Percentiles rank a stretch among this genome's conserved stretches.
phyloP scores from a whole-genome alignment of 768 basidiomycete species.

The Baorangia bicolor region DNA sequence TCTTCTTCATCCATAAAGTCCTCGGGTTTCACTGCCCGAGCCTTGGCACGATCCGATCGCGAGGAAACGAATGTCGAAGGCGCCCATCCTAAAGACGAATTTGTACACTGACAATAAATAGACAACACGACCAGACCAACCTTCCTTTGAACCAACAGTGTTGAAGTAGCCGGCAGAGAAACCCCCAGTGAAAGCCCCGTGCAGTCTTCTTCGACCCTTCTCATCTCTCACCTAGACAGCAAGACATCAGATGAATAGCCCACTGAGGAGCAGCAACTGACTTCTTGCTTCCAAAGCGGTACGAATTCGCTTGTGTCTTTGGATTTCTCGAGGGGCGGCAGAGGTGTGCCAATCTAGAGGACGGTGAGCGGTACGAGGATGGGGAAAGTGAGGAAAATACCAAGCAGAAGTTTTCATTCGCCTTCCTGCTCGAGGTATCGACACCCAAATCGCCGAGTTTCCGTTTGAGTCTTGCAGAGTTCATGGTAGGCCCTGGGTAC shows the following conservation, averaged over 20 bases:
- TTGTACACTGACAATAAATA: neutral
- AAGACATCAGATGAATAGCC: conserved; percentile 19
- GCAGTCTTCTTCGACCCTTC: conserved; percentile 87
- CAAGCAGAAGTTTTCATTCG: conserved; percentile 84
- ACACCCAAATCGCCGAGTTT: conserved; percentile 82
- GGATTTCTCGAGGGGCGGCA: conserved; percentile 92
- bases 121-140: conserved; percentile 37
- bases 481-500: conserved; percentile 34
- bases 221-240: conserved; percentile 79
- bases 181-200: conserved; percentile 98
- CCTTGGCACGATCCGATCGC: conserved; percentile 66
- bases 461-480: conserved; percentile 65
- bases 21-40: conserved; percentile 62
- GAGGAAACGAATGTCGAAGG: conserved; percentile 94
- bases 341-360: conserved; percentile 83
- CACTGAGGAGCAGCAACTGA: conserved; percentile 35
- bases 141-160: conserved; percentile 94
- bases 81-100: conserved; percentile 74
- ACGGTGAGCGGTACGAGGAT: neutral
- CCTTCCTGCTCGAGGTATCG: conserved; percentile 64
- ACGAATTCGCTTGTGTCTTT: conserved; percentile 94
- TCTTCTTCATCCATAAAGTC: conserved; percentile 99
- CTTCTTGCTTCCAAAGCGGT: conserved; percentile 97
- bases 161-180: conserved; percentile 99
- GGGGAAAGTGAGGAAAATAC: conserved; percentile 39